Conservation (phyloP, 345 rosid genomes). For the Hirschfeldia incana region DNA sequence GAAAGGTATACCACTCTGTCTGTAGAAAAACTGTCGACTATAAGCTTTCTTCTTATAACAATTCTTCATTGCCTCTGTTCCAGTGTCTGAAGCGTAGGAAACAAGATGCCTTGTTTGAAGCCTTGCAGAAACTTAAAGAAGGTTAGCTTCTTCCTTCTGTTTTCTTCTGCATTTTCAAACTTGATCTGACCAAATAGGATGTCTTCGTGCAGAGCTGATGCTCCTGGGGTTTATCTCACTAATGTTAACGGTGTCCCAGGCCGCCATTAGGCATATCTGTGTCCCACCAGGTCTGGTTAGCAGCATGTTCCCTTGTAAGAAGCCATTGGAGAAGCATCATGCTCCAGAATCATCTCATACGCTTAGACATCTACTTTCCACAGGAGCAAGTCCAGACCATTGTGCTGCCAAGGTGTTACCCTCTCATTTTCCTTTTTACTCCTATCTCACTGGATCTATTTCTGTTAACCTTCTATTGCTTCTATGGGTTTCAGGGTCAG, state of each 20-base stretch:
- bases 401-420: slow-evolving; percentile 46
- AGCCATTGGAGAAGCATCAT: slow-evolving; percentile 31
- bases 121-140: slow-evolving; percentile 82
- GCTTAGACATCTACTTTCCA: slow-evolving; percentile 46
- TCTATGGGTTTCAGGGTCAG: slow-evolving; percentile 51
- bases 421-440: neutral
- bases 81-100: slow-evolving; percentile 54
- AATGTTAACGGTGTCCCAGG: slow-evolving; percentile 65
- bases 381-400: slow-evolving; percentile 23
- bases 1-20: slow-evolving; percentile 50
- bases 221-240: slow-evolving; percentile 90
- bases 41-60: neutral
- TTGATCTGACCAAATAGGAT: slow-evolving; percentile 33
- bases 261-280: slow-evolving; percentile 57
- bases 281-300: slow-evolving; percentile 50
- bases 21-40: too few relatives aligned
- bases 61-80: slow-evolving; percentile 18
- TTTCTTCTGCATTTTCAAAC: neutral
- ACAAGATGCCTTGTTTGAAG: slow-evolving; percentile 66
- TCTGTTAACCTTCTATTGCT: slow-evolving; percentile 2
- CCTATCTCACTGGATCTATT: neutral
- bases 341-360: slow-evolving; percentile 37
- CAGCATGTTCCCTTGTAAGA: slow-evolving; percentile 78
- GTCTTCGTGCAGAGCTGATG: slow-evolving; percentile 76
- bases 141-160: slow-evolving; percentile 43